Evolutionary conservation across 352 stramenopile genomes (phyloP), one percentile per base, ranked within the genome.

Genomic region (Elongisporangium anandrum): DNA sequence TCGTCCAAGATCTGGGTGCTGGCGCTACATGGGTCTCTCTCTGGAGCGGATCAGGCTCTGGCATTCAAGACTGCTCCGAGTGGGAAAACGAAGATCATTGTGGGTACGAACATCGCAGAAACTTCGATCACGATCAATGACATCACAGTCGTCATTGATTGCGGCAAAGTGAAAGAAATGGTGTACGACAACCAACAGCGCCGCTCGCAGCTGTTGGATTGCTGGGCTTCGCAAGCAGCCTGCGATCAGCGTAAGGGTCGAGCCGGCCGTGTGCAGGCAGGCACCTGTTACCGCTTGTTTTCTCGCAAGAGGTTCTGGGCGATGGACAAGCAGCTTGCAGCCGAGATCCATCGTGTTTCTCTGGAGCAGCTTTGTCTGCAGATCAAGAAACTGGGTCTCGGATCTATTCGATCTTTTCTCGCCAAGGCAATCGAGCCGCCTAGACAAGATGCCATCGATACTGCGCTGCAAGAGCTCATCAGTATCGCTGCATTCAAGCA

Each of bases 391-490:
- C 68, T 96, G 16, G 72, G 82, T 24, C 72, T 96, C 8, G 85
- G 85, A 0, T 78, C 81, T 7, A 91, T 94, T 49, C 78, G 78
- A 48, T 65, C 60, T 1, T 95, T 96, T 59, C 64, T 94, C 1
- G 63, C 77, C 2, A 91, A 90, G 56, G 80, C 86, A 7, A 93
- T 99, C 19, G 89, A 99, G 61, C 96, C 97, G 21, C 97, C 97
- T 4, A 81, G 85, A 17, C 68, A 90, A 17, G 73, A 97, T 21
- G 83, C 92, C 0, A 92, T 99, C 20, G 76, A 94, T 19, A 92
- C 95, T 52, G 93, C 95, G 4, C 85, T 99, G 19, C 77, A 94
- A 17, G 86, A 97, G 45, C 79, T 98, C 12, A 68, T 94, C 6
- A 79, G 87, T 39, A 95, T 98, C 34, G 83, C 89, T 17, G 95